These are phyloP conservation scores for Aspergillus novoparasiticus DNA, from an alignment of 2,329 filamentous ascomycete species.

Conservation along the genomic window DNA sequence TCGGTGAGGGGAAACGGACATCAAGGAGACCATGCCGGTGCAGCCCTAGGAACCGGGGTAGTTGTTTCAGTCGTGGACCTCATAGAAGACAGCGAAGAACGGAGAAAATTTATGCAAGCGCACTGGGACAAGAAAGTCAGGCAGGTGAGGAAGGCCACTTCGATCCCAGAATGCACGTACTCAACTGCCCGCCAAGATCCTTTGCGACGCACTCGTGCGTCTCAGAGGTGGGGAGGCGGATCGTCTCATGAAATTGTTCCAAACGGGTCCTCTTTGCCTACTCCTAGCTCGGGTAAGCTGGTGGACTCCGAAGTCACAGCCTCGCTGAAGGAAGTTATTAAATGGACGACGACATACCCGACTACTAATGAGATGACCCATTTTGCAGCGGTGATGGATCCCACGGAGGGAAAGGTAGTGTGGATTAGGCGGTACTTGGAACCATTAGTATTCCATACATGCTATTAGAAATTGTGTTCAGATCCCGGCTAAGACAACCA, in stretches of 20 bases:
- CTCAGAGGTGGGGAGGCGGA: constrained; percentile 11
- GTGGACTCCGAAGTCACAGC: constrained; percentile 22
- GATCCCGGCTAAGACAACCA: background rate
- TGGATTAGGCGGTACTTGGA: constrained; percentile 44
- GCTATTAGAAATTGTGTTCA: background rate
- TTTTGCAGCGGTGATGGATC: constrained; percentile 61
- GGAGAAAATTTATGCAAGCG: constrained; percentile 39
- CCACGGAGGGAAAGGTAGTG: constrained; percentile 48
- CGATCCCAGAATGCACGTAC: constrained; percentile 1
- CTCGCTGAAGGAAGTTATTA: constrained; percentile 40
- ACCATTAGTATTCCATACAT: background rate
- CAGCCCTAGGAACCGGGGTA: constrained; percentile 20
- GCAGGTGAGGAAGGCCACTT: constrained; percentile 14
- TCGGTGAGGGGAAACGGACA: constrained; percentile 20
- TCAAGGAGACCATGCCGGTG: constrained; percentile 17
- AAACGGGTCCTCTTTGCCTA: background rate
- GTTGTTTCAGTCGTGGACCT: constrained; percentile 27
- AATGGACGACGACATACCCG: constrained; percentile 56
- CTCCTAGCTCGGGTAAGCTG: background rate
- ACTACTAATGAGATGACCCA: constrained; percentile 62
- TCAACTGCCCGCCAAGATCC: constrained; percentile 11
- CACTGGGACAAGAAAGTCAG: constrained; percentile 40
- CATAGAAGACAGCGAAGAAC: constrained; percentile 38
- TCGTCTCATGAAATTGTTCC: background rate
- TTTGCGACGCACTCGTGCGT: constrained; percentile 22